Conservation (phyloP, 805 yeast genomes). For the Candida pini region DNA sequence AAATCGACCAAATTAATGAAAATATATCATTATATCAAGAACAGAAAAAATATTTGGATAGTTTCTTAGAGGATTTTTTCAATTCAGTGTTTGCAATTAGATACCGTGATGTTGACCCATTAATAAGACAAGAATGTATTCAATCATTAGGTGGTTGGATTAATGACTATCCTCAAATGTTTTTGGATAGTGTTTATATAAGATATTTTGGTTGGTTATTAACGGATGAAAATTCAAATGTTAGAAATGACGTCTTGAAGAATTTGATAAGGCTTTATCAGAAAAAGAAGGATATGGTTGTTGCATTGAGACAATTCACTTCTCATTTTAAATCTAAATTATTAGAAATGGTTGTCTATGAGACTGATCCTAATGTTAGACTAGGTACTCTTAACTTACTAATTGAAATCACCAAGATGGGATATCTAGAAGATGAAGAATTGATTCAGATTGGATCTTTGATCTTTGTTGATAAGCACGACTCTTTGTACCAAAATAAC, state of each 20-base stretch:
- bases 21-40: slow-evolving; percentile 36
- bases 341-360: slow-evolving; percentile 55
- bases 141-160: slow-evolving; percentile 65
- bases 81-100: slow-evolving; percentile 67
- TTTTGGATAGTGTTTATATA: slow-evolving; percentile 62
- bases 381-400: slow-evolving; percentile 46
- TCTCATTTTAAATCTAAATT: slow-evolving; percentile 65
- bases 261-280: slow-evolving; percentile 45
- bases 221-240: slow-evolving; percentile 59
- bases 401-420: slow-evolving; percentile 49
- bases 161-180: slow-evolving; percentile 60
- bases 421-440: slow-evolving; percentile 60
- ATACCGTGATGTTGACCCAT: slow-evolving; percentile 72
- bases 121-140: slow-evolving; percentile 67
- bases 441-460: slow-evolving; percentile 18
- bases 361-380: slow-evolving; percentile 52
- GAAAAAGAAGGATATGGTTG: slow-evolving; percentile 36
- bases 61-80: slow-evolving; percentile 58
- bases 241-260: slow-evolving; percentile 60
- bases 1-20: slow-evolving; percentile 40
- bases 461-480: slow-evolving; percentile 28
- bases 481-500: slow-evolving; percentile 15
- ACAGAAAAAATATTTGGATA: slow-evolving; percentile 49
- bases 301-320: slow-evolving; percentile 73
- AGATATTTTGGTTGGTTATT: slow-evolving; percentile 81